These are phyloP conservation scores for Crassisporium funariophilum DNA, from an alignment of 768 basidiomycete species.

Conservation along the genomic window DNA sequence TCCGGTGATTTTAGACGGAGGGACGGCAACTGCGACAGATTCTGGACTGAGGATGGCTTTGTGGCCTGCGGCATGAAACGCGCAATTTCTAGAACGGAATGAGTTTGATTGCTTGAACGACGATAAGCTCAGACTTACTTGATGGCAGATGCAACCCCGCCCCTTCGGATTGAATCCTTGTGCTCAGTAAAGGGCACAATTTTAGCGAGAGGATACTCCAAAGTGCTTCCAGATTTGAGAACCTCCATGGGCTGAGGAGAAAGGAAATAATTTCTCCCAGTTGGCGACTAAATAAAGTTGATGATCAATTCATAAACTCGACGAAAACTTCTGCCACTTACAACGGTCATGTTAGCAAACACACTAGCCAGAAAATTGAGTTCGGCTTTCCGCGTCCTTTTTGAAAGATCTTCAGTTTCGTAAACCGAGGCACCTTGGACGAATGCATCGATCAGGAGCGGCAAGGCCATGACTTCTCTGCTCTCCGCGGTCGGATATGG, in stretches of 20 bases:
- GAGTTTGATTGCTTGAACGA: conserved; percentile 9
- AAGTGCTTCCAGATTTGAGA: conserved; percentile 40
- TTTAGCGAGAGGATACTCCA: conserved; percentile 84
- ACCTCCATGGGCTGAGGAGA: conserved; percentile 61
- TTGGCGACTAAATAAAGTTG: conserved; percentile 53
- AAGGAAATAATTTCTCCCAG: conserved; percentile 80
- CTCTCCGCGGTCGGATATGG: conserved; percentile 64
- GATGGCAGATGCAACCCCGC: conserved; percentile 84
- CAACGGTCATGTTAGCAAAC: conserved; percentile 88
- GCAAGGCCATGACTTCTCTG: conserved; percentile 62
- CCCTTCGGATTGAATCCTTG: conserved; percentile 79
- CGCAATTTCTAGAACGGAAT: conserved; percentile 65
- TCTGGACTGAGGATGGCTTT: conserved; percentile 73
- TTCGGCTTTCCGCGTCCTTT: conserved; percentile 67
- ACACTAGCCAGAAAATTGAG: conserved; percentile 93
- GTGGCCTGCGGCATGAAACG: conserved; percentile 70
- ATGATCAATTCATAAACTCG: neutral
- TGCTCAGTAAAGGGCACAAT: conserved; percentile 90
- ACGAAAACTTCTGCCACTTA: conserved; percentile 36
- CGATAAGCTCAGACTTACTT: conserved; percentile 57
- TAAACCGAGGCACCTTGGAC: conserved; percentile 66
- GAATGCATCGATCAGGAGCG: conserved; percentile 90
- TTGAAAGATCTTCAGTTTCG: conserved; percentile 48
- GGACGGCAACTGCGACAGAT: conserved; percentile 51
- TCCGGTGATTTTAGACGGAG: conserved; percentile 56